Evolutionary conservation across 495 filamentous ascomycete species (phyloP), one percentile per base, ranked within the genome.

Genomic region (Rostrohypoxylon terebratum): DNA sequence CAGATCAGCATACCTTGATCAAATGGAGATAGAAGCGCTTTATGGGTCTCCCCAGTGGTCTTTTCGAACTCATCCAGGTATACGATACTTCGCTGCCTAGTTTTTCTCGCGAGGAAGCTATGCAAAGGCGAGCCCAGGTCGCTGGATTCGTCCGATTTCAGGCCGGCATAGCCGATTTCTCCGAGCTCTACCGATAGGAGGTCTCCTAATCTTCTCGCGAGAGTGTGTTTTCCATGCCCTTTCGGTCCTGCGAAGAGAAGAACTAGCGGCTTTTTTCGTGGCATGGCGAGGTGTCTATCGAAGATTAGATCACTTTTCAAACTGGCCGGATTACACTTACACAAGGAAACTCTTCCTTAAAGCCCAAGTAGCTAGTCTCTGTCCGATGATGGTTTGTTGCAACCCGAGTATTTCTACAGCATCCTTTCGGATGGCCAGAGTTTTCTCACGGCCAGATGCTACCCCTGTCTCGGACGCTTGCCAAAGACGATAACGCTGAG

Each of bases 31-130:
- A 88, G 67, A 42, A 87, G 76, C 23, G 82, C 74, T 25, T 83
- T 67, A 11, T 79, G 80, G 14, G 85, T 77, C 3, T 81, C 79
- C 1, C 76, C 18, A 7, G 72, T 81, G 14, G 86, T 87, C 74
- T 89, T 89, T 31, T 89, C 87, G 40, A 90, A 88, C 50, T 89
- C 86, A 55, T 89, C 87, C 8, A 90, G 66, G 64, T 87, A 88
- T 1, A 89, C 83, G 7, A 90, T 81, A 28, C 77, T 78, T 21
- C 78, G 71, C 55, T 80, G 31, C 14, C 80, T 83, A 14, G 68
- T 72, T 38, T 86, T 76, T n/a, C 53, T 59, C 0, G 79, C 81
- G 0, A 89, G 77, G 71, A 87, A 87, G 71, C 89, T 88, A 51
- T 88, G 89, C 21, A 88, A 50, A 1, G 75, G 76, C 0, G 81